These are phyloP conservation scores for Fusarium temperatum DNA, from an alignment of 2,329 filamentous ascomycete species.

Conservation along the genomic window DNA sequence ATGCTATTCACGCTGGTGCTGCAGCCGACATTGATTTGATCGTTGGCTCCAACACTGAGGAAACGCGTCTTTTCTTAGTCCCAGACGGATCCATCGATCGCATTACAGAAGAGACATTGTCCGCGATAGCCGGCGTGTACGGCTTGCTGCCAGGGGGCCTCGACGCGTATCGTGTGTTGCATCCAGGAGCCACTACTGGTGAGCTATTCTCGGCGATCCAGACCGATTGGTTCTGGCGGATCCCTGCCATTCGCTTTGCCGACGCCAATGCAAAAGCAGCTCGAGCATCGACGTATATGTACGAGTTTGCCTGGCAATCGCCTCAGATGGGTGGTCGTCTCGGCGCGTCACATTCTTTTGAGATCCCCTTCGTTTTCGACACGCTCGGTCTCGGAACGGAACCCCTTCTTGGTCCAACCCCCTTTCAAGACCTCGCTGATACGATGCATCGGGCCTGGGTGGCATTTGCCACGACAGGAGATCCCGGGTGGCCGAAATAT, in stretches of 20 bases:
- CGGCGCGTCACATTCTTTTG: background rate
- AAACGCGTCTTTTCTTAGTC: background rate
- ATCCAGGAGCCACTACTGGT: background rate
- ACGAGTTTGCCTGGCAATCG: background rate
- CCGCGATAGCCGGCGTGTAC: background rate
- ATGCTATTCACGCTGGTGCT: background rate
- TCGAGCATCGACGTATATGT: background rate
- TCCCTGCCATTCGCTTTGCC: background rate
- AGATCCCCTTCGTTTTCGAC: background rate
- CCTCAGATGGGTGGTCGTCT: background rate
- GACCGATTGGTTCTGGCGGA: background rate
- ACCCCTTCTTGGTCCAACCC: background rate
- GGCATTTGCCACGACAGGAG: background rate
- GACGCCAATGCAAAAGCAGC: background rate
- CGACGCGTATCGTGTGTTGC: background rate
- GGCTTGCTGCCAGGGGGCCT: background rate
- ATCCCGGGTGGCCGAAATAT: background rate
- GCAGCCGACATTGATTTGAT: background rate
- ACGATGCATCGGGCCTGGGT: background rate
- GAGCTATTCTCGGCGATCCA: background rate
- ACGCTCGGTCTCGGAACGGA: background rate
- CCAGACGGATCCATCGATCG: background rate
- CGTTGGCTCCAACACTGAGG: background rate
- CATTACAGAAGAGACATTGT: background rate
- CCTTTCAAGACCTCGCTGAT: accelerated